Conservation (phyloP, 2,329 filamentous ascomycete genomes). For the Fusarium stilboides region DNA sequence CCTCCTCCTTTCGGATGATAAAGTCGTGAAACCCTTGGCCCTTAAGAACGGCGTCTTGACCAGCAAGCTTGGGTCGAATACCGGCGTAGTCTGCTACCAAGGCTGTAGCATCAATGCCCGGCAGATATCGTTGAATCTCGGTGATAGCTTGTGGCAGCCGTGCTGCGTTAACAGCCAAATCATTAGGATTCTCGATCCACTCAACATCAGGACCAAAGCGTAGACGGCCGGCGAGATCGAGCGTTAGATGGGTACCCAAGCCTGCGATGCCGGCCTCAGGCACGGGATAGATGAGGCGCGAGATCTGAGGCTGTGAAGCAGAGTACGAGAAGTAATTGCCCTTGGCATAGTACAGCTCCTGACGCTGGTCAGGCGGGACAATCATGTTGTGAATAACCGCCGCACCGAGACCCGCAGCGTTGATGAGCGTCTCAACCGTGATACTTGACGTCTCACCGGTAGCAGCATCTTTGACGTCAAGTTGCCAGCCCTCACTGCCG, state of each 20-base stretch:
- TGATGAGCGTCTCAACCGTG: conserved; percentile 83
- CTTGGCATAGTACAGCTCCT: conserved; percentile 85
- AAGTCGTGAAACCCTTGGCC: conserved; percentile 87
- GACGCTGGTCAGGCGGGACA: conserved; percentile 69
- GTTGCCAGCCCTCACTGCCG: conserved; percentile 77
- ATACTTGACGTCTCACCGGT: conserved; percentile 70
- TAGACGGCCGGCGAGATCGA: conserved; percentile 87
- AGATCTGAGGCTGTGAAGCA: conserved; percentile 73
- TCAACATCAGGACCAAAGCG: conserved; percentile 96
- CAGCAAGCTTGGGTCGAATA: conserved; percentile 86
- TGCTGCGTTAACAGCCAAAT: conserved; percentile 77
- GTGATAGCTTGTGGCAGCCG: conserved; percentile 77
- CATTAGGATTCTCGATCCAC: conserved; percentile 82
- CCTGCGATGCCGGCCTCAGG: conserved; percentile 86
- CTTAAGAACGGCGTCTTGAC: conserved; percentile 71
- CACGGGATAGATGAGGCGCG: conserved; percentile 88
- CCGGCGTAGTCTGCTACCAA: conserved; percentile 90
- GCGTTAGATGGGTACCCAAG: conserved; percentile 91
- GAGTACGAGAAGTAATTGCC: conserved; percentile 94
- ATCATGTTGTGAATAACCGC: conserved; percentile 87
- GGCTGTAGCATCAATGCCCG: conserved; percentile 75
- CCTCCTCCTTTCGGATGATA: conserved; percentile 81
- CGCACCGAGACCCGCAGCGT: conserved; percentile 87
- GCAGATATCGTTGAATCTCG: conserved; percentile 86
- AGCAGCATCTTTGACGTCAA: conserved; percentile 67